Conservation (phyloP, 2,329 filamentous ascomycete species). For the Diplocarpon rosae region DNA sequence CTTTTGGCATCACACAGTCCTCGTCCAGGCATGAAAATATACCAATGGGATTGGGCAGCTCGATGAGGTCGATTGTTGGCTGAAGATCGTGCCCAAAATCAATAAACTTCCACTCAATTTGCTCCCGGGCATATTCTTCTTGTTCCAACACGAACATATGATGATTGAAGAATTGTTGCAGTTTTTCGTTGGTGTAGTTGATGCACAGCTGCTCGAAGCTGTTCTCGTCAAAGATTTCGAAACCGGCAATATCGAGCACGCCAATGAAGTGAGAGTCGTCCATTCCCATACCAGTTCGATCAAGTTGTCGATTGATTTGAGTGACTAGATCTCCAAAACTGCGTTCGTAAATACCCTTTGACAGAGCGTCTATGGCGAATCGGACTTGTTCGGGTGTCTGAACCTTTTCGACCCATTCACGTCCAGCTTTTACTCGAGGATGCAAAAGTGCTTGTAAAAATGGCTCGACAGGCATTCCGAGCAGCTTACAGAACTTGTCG, state of each 20-base stretch:
- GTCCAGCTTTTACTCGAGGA: conserved; percentile 85
- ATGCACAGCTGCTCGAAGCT: conserved; percentile 99
- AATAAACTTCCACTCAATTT: conserved; percentile 99
- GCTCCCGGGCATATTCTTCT: conserved; percentile 92
- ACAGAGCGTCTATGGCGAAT: conserved; percentile 76
- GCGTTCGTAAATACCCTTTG: conserved; percentile 96
- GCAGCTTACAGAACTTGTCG: conserved; percentile 67
- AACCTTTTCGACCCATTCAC: conserved; percentile 97
- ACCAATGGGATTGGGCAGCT: conserved; percentile 91
- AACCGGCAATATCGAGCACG: conserved; percentile 96
- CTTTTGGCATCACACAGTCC: conserved; percentile 98
- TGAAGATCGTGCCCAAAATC: conserved; percentile 96
- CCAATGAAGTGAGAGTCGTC: conserved; percentile 96
- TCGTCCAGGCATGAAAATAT: conserved; percentile 98
- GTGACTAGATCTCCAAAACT: conserved; percentile 87
- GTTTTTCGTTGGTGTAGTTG: conserved; percentile 98
- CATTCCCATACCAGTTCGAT: conserved; percentile 68
- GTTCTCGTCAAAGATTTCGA: conserved; percentile 97
- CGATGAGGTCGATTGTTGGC: conserved; percentile 94
- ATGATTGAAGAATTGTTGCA: conserved; percentile 99
- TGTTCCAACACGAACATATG: conserved; percentile 99
- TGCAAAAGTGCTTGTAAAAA: conserved; percentile 86
- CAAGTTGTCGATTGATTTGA: conserved; percentile 84
- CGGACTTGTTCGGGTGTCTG: conserved; percentile 95
- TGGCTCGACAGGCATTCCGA: conserved; percentile 73